Percentiles rank a stretch among this genome's conserved stretches.
Conservation (phyloP, 176 grass and related monocot species). For the Oryza nivara region DNA sequence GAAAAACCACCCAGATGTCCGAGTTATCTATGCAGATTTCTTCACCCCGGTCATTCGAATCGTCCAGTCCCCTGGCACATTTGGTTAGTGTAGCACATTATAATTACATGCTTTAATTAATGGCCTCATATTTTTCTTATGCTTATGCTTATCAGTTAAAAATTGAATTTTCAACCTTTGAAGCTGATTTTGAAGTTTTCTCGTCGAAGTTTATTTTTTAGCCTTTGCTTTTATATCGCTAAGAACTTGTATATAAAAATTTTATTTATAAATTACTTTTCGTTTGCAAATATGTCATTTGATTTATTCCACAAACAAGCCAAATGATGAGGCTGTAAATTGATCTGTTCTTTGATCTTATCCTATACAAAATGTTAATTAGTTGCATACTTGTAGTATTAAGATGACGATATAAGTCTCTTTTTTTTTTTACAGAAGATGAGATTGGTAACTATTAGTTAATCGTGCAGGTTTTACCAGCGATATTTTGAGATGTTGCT, state of each 20-base stretch:
- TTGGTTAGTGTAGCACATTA: not conserved
- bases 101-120: not conserved
- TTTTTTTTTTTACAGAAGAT: not conserved
- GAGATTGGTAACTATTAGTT: not conserved
- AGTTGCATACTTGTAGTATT: too few relatives aligned
- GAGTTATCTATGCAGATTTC: constrained; percentile 60
- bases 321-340: too few relatives aligned
- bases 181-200: too few relatives aligned
- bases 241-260: too few relatives aligned
- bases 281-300: too few relatives aligned
- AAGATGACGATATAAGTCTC: not conserved
- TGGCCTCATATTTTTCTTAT: too few relatives aligned
- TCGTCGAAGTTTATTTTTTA: too few relatives aligned
- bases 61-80: not conserved
- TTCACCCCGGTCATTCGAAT: constrained; percentile 43
- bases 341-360: not conserved
- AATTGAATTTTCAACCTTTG: too few relatives aligned
- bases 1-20: not conserved
- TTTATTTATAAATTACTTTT: too few relatives aligned
- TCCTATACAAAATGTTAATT: not conserved
- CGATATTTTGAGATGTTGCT: constrained; percentile 49
- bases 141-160: too few relatives aligned
- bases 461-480: constrained; percentile 39
- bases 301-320: too few relatives aligned
- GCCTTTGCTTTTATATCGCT: too few relatives aligned